phyloP scores from a whole-genome alignment of 768 basidiomycete species.

The Vararia minispora region DNA sequence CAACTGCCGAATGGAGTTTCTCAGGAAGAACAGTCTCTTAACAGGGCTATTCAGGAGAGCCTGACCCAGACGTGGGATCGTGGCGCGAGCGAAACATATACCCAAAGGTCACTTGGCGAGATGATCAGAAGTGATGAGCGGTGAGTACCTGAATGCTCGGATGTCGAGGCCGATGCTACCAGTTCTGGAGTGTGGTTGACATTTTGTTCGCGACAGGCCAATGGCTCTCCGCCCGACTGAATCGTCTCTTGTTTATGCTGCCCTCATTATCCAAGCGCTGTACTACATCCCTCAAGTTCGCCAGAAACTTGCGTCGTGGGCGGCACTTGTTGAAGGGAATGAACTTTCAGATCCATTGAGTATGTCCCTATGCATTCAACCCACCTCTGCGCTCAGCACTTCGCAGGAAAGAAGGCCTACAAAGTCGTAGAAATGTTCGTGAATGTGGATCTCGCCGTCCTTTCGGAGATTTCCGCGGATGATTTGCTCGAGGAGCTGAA shows the following conservation, averaged over 20 bases:
- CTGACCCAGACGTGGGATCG: constrained; percentile 32
- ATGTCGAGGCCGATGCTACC: too few species aligned
- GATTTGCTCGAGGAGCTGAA: constrained; percentile 36
- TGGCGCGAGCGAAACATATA: constrained; percentile 37
- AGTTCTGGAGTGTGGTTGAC: too few species aligned
- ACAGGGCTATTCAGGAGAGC: constrained; percentile 64
- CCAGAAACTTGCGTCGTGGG: constrained; percentile 27
- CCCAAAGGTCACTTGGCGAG: constrained; percentile 40
- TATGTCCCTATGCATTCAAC: too few species aligned
- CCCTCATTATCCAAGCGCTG: constrained; percentile 52
- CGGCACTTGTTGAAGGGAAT: constrained; percentile 16
- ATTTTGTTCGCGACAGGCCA: constrained; percentile 34
- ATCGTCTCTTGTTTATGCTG: constrained; percentile 43
- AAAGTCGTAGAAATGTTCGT: constrained; percentile 50
- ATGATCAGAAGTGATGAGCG: constrained; percentile 44
- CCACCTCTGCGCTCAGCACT: too few species aligned
- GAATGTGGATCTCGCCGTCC: constrained; percentile 54
- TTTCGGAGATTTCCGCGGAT: constrained; percentile 46
- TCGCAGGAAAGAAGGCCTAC: too few species aligned
- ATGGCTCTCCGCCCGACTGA: constrained; percentile 53
- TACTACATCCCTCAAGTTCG: constrained; percentile 67
- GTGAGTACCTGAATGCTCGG: too few species aligned
- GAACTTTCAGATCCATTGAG: too few species aligned
- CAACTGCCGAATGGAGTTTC: constrained; percentile 22
- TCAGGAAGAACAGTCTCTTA: constrained; percentile 51